Conservation (phyloP, 1,284 basidiomycete genomes). For the Pascua guehoae region DNA sequence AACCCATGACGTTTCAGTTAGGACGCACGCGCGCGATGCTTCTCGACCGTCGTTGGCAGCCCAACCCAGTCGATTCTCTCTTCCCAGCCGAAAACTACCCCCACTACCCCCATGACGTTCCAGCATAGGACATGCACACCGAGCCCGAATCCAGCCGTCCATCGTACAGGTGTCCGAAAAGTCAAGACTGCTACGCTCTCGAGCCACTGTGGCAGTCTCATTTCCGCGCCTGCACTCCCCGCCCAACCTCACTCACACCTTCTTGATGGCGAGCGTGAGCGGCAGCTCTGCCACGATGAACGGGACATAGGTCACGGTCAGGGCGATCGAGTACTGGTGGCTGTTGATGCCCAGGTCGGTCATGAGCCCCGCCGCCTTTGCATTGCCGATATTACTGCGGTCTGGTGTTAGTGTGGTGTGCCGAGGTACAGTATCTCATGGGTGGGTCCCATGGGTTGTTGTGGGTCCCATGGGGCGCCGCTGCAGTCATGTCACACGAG, state of each 20-base stretch:
- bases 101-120: too few relatives aligned
- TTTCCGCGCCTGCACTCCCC: too few relatives aligned
- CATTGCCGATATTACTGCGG: constrained; percentile 55
- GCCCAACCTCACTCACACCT: constrained; percentile 9
- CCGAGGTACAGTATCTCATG: not conserved
- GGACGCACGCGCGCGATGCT: too few relatives aligned
- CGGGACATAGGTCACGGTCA: constrained; percentile 32
- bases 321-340: constrained; percentile 28
- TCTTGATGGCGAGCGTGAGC: constrained; percentile 24
- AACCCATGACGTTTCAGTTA: too few relatives aligned
- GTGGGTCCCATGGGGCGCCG: not conserved
- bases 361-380: constrained; percentile 56
- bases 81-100: too few relatives aligned
- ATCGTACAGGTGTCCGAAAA: too few relatives aligned
- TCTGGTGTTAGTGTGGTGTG: constrained; percentile 3
- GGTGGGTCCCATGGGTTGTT: not conserved
- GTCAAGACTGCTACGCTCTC: too few relatives aligned
- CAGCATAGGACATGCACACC: too few relatives aligned
- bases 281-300: constrained; percentile 32
- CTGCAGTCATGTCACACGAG: not conserved
- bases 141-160: too few relatives aligned
- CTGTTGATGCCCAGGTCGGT: constrained; percentile 38
- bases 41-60: too few relatives aligned
- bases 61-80: too few relatives aligned
- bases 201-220: too few relatives aligned